Conservation (phyloP, 176 grass and related monocot genomes). For the Rhynchospora pubera region DNA sequence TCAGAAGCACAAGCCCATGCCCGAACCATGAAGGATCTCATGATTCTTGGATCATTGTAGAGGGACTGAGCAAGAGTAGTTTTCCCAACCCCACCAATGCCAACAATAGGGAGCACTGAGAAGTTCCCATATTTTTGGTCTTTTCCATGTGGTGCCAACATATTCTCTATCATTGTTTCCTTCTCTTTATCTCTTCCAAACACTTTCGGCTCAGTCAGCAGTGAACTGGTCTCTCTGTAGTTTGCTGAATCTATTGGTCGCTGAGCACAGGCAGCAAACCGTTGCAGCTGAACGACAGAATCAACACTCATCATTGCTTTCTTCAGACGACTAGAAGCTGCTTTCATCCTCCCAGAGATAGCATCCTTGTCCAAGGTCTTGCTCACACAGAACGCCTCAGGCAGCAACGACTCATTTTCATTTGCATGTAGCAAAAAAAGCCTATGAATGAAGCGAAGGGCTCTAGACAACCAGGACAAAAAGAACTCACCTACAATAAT, state of each 20-base stretch:
- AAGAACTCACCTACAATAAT: neutral
- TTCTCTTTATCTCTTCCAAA: constrained; percentile 1
- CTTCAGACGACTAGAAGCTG: neutral
- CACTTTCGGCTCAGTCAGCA: neutral
- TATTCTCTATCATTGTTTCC: neutral
- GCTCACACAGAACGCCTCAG: neutral
- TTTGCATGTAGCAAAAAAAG: neutral
- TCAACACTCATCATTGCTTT: neutral
- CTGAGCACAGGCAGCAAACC: neutral
- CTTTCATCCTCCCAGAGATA: neutral
- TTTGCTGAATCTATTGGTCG: neutral
- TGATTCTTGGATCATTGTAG: neutral
- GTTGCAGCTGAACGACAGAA: neutral
- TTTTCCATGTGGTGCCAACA: neutral
- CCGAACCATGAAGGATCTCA: neutral
- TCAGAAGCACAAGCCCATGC: constrained; percentile 8
- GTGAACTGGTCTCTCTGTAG: neutral
- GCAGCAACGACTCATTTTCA: neutral
- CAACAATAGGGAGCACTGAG: constrained; percentile 6
- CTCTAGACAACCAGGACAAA: neutral
- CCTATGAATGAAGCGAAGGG: neutral
- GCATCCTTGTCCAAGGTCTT: neutral
- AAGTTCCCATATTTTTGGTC: neutral
- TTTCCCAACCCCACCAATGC: constrained; percentile 2
- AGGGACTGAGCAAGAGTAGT: neutral